Evolutionary conservation across 2,329 filamentous ascomycete species (phyloP).

Genomic region (Pseudogymnoascus sp.): DNA sequence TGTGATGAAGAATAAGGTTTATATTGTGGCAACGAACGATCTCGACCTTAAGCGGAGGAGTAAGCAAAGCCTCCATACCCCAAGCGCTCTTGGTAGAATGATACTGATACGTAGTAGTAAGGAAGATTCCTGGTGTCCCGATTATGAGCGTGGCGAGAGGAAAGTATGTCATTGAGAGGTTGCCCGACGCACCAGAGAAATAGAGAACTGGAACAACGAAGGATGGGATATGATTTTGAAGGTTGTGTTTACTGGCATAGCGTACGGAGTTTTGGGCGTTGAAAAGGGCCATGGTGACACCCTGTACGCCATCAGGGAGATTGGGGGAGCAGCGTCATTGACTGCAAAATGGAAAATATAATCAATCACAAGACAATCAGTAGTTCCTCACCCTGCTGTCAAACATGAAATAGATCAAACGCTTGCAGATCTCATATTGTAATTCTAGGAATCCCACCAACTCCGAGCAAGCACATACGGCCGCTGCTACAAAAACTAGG

Average conservation of each 20-base stretch:
- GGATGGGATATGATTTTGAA: slow-evolving; percentile 1
- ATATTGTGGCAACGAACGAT: slow-evolving; percentile 68
- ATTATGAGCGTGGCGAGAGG: slow-evolving; percentile 74
- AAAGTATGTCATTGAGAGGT: slow-evolving; percentile 89
- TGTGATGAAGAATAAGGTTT: slow-evolving; percentile 63
- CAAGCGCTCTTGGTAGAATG: neutral
- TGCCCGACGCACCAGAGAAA: slow-evolving; percentile 71
- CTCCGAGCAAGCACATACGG: slow-evolving; percentile 6
- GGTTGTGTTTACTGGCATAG: slow-evolving; percentile 5
- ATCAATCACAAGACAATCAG: slow-evolving; percentile 2
- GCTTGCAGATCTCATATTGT: slow-evolving; percentile 6
- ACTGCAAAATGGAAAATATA: neutral
- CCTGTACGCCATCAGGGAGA: neutral
- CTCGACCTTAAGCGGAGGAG: slow-evolving; percentile 67
- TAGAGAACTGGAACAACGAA: slow-evolving; percentile 12
- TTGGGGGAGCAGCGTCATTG: neutral
- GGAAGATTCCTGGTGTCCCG: slow-evolving; percentile 65
- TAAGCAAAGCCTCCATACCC: neutral
- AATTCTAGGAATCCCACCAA: slow-evolving; percentile 8
- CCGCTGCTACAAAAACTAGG: neutral
- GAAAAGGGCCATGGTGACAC: slow-evolving; percentile 2
- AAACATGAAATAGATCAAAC: neutral
- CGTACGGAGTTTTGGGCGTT: slow-evolving; percentile 8
- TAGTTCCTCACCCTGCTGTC: neutral
- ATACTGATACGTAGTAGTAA: slow-evolving; percentile 13